Evolutionary conservation across 2,329 filamentous ascomycete genomes (phyloP), one percentile per base, ranked within the genome.

Genomic region (Aschersonia sp.): DNA sequence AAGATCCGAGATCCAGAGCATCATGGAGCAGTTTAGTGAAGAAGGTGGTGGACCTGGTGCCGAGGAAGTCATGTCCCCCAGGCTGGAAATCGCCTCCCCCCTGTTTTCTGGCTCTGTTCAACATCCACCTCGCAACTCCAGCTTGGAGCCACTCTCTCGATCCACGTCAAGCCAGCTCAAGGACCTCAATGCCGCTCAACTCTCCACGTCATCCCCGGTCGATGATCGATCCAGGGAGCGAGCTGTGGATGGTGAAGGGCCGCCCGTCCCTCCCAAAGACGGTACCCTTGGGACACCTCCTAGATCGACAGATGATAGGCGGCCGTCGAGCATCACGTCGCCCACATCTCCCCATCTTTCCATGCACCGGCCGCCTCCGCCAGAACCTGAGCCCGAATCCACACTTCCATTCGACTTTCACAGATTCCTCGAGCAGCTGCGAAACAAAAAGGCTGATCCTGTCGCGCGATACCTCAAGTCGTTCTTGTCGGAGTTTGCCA

Each of bases 381-480:
- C 85, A 0, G 83, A 85, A 50, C 79, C 79, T 0, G 79, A 83
- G 50, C 85, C 85, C 0, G 92, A 97, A 61, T 83, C 89, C 6
- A 76, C 84, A 43, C 76, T 94, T 31, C 87, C 89, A 0, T 98
- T 98, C 57, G 92, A 98, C 66, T 98, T 98, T 57, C 92, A 98
- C 65, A 80, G 92, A 12, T 98, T 98, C 60, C 71, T 98, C 44
- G 92, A 97, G 63, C 92, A 98, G 65, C 72, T 98, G 33, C 83
- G 92, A 51, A 92, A 98, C 66, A 87, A 90, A 54, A 95, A 94
- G 49, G 94, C 92, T n/a, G 94, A 98, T 58, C 92, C 94, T 1
- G 90, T 98, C 2, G 94, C 94, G 5, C 85, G 90, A 53, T 98
- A 96, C 60, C 73, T 98, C 43, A 86, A 94, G 54, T 97, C 92